These are phyloP conservation scores for Quercus phellos DNA, from an alignment of 331 rosid genomes.

Conservation along the genomic window DNA sequence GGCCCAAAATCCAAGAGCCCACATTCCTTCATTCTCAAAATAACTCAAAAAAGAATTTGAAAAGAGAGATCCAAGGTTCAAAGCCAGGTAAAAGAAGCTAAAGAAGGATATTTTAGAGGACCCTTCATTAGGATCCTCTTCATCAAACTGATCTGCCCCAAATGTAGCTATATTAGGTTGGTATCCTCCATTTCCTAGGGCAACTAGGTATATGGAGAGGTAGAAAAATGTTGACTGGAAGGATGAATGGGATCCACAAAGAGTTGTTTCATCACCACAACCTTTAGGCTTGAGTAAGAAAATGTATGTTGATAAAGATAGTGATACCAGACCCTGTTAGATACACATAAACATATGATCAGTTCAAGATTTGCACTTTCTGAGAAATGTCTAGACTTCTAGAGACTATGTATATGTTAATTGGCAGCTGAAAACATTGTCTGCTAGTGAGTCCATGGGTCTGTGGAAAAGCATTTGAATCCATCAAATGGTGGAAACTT, in stretches of 20 bases:
- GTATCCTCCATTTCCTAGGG: conserved; percentile 84
- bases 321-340: conserved; percentile 51
- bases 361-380: too few species aligned
- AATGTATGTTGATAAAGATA: conserved; percentile 52
- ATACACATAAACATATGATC: neutral
- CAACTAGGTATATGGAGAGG: conserved; percentile 56
- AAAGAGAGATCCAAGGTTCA: conserved; percentile 74
- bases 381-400: too few species aligned
- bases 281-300: conserved; percentile 58
- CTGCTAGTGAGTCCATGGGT: neutral
- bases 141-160: conserved; percentile 90
- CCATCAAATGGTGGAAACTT: conserved; percentile 14
- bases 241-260: conserved; percentile 48
- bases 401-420: too few species aligned
- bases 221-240: conserved; percentile 39
- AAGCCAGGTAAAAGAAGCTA: conserved; percentile 80
- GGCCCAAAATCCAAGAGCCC: conserved; percentile 80
- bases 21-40: conserved; percentile 64
- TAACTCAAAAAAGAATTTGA: conserved; percentile 74
- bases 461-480: neutral
- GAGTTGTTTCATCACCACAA: conserved; percentile 49
- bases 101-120: conserved; percentile 63
- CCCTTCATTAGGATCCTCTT: conserved; percentile 51
- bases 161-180: conserved; percentile 78
- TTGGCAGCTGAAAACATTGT: too few species aligned